These are phyloP conservation scores for Chaetomium cochliodes DNA, from an alignment of 495 filamentous ascomycete species.

Conservation along the genomic window DNA sequence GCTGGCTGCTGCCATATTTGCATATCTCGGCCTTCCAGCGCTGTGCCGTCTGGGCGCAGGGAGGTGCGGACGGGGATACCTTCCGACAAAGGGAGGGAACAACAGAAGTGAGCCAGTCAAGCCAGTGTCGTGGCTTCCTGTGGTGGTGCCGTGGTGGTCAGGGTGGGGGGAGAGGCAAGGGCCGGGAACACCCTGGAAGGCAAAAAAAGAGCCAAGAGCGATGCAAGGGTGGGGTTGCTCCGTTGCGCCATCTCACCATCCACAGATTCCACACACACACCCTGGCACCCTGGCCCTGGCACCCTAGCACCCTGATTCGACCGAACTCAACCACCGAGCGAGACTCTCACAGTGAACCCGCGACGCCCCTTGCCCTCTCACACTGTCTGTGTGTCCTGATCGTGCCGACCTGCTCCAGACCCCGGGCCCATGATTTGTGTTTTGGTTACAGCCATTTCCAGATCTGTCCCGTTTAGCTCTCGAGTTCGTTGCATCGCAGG, in stretches of 20 bases:
- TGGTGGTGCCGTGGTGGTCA: background rate
- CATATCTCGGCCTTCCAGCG: background rate
- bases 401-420: background rate
- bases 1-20: background rate
- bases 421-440: background rate
- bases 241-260: background rate
- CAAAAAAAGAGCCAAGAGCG: no score
- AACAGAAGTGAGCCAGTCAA: background rate
- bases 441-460: slow-evolving; percentile 17
- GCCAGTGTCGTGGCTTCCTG: slow-evolving; percentile 3
- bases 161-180: background rate
- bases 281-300: no score
- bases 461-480: slow-evolving; percentile 9
- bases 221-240: background rate
- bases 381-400: background rate
- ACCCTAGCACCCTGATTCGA: no score
- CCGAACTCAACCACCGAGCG: no score
- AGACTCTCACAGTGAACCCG: no score
- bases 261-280: no score
- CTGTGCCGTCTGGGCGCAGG: slow-evolving; percentile 14
- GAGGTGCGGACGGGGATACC: slow-evolving; percentile 11
- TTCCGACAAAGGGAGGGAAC: slow-evolving; percentile 4
- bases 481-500: slow-evolving; percentile 13
- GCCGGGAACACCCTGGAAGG: background rate
- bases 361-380: background rate